phyloP scores from a whole-genome alignment of 2,329 filamentous ascomycete genomes.

The Fusarium austroafricanum region DNA sequence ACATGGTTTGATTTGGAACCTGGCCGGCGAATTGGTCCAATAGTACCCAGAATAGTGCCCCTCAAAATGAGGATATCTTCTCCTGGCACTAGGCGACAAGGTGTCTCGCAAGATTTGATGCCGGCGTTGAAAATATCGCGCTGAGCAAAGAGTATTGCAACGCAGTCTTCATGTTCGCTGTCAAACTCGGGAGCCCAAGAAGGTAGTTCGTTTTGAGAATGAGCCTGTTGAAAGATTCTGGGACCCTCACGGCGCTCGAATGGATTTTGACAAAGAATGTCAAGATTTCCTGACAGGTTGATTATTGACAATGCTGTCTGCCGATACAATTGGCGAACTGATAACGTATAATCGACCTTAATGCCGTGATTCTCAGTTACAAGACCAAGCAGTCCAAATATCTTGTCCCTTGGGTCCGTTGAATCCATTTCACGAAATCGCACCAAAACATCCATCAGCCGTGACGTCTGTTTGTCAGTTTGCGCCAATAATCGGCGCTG shows the following conservation, averaged over 20 bases:
- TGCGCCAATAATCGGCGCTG: not conserved
- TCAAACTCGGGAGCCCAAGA: slow-evolving; percentile 27
- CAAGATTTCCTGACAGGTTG: slow-evolving; percentile 7
- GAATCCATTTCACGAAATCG: slow-evolving; percentile 15
- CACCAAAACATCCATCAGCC: slow-evolving; percentile 8
- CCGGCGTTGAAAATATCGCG: slow-evolving; percentile 16
- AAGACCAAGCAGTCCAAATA: slow-evolving; percentile 18
- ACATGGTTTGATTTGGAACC: no score
- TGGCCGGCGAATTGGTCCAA: not conserved
- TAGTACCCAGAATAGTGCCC: not conserved
- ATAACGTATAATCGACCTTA: slow-evolving; percentile 3
- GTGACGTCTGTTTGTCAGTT: not conserved
- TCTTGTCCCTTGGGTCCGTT: slow-evolving; percentile 11
- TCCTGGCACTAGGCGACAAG: not conserved
- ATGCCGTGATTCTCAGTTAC: slow-evolving; percentile 23
- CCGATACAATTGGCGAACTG: not conserved
- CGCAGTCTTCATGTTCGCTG: not conserved
- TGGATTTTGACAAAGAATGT: slow-evolving; percentile 27
- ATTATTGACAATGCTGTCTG: slow-evolving; percentile 1
- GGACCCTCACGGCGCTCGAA: not conserved
- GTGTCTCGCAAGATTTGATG: not conserved
- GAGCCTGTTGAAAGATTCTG: fast-evolving
- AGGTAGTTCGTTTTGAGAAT: not conserved
- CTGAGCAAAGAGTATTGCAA: slow-evolving; percentile 20
- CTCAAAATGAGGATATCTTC: not conserved